These are phyloP conservation scores for Xylaria curta DNA, from an alignment of 495 filamentous ascomycete genomes.

Conservation along the genomic window DNA sequence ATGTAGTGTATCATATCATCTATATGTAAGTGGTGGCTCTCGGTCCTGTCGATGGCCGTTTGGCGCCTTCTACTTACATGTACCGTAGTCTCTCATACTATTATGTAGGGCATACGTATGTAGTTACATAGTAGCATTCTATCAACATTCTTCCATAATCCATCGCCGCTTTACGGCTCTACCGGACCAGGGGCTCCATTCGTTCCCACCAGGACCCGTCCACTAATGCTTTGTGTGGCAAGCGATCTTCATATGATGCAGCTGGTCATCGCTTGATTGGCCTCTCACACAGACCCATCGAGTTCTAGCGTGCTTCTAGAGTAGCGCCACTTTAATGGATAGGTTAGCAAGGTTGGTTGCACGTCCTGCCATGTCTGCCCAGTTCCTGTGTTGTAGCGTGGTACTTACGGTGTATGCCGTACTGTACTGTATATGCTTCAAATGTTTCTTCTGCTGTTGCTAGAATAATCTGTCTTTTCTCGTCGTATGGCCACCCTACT, in stretches of 20 bases:
- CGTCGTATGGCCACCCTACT: neutral
- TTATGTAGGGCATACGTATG: neutral
- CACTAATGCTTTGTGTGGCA: slow-evolving; percentile 26
- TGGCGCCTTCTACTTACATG: neutral
- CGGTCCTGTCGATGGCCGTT: neutral
- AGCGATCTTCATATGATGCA: slow-evolving; percentile 34
- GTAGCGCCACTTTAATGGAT: slow-evolving; percentile 40
- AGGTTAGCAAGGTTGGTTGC: slow-evolving; percentile 25
- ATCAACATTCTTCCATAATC: slow-evolving; percentile 15
- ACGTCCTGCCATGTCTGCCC: slow-evolving; percentile 18
- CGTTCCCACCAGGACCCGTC: neutral
- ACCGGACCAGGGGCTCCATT: slow-evolving; percentile 17
- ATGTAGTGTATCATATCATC: neutral
- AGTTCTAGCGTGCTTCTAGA: slow-evolving; percentile 50
- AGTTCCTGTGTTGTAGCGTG: neutral
- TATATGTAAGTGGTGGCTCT: neutral
- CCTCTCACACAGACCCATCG: slow-evolving; percentile 29
- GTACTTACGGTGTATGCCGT: neutral
- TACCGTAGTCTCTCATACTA: neutral
- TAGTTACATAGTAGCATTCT: neutral
- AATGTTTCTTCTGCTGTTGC: neutral
- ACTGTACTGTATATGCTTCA: neutral
- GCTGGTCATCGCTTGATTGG: slow-evolving; percentile 38
- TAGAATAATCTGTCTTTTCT: neutral
- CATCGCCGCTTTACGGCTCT: slow-evolving; percentile 25